Conservation (phyloP, 106 monocot genomes). For the Triglochin maritima region DNA sequence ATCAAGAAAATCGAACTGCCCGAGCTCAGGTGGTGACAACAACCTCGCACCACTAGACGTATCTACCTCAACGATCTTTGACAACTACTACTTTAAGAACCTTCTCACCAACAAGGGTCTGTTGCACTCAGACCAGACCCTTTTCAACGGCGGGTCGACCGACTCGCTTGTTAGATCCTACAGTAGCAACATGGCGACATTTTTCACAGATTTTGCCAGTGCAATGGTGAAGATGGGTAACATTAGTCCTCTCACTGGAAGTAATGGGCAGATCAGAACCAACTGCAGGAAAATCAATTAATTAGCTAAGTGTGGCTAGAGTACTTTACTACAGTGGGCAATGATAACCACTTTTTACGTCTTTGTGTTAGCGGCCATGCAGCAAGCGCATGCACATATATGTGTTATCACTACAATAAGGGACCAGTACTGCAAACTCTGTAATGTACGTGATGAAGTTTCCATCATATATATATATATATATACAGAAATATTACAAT, state of each 20-base stretch:
- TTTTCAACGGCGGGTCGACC: conserved; percentile 6
- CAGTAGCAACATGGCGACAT: not conserved
- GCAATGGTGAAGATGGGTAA: conserved; percentile 23
- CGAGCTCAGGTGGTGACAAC: conserved; percentile 12
- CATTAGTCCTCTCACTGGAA: conserved; percentile 7
- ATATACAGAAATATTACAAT: too few species aligned
- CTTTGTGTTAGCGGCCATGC: too few species aligned
- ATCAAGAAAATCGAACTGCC: conserved; percentile 3
- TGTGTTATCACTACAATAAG: too few species aligned
- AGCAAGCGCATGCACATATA: too few species aligned
- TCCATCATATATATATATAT: too few species aligned
- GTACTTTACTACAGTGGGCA: too few species aligned
- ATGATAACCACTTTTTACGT: too few species aligned
- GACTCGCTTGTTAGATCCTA: conserved; percentile 3
- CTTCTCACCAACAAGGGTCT: conserved; percentile 10
- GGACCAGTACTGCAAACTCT: too few species aligned
- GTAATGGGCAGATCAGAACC: conserved; percentile 10
- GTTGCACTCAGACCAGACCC: conserved; percentile 16
- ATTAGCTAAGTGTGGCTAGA: not conserved
- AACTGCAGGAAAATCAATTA: conserved; percentile 27
- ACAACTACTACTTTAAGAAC: conserved; percentile 25
- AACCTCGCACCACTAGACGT: conserved; percentile 11
- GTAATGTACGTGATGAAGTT: too few species aligned
- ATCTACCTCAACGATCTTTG: conserved; percentile 3
- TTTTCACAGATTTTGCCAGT: conserved; percentile 5